These are phyloP conservation scores for Collybia sordida DNA, from an alignment of 768 basidiomycete genomes.

Conservation along the genomic window DNA sequence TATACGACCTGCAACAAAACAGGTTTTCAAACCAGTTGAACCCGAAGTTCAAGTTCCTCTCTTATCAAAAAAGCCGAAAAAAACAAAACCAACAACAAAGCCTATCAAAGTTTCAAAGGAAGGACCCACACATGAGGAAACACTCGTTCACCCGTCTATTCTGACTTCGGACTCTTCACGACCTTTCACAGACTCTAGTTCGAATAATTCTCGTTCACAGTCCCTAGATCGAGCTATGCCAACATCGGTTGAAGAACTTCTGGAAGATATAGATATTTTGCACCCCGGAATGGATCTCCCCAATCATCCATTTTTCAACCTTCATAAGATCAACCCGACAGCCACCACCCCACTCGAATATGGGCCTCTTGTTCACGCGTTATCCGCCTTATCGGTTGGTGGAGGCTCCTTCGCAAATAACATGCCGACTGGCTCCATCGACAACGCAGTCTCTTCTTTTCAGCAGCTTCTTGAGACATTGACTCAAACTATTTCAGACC, in stretches of 20 bases:
- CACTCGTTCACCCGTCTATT: conserved; percentile 42
- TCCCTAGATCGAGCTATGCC: conserved; percentile 53
- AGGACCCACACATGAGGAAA: conserved; percentile 40
- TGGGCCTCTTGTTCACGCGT: conserved; percentile 80
- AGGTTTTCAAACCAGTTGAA: conserved; percentile 23
- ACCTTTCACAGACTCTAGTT: conserved; percentile 44
- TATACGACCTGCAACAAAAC: conserved; percentile 14
- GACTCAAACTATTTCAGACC: conserved; percentile 86
- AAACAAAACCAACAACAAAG: conserved; percentile 66
- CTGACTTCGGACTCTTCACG: conserved; percentile 48
- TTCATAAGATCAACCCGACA: conserved; percentile 68
- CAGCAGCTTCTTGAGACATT: conserved; percentile 86
- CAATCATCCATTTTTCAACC: conserved; percentile 75
- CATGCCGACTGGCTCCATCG: conserved; percentile 86
- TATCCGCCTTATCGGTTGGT: conserved; percentile 83
- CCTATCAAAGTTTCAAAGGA: conserved; percentile 59
- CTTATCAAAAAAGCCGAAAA: conserved; percentile 82
- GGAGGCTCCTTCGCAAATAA: conserved; percentile 83
- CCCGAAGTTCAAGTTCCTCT: conserved; percentile 65
- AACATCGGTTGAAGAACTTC: conserved; percentile 58
- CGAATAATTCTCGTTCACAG: conserved; percentile 59
- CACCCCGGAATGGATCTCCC: conserved; percentile 65
- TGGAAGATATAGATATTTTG: conserved; percentile 64
- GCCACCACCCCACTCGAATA: conserved; percentile 82
- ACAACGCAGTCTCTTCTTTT: conserved; percentile 87